These are phyloP conservation scores for Vanilla planifolia DNA, from an alignment of 106 monocot species.

Conservation along the genomic window DNA sequence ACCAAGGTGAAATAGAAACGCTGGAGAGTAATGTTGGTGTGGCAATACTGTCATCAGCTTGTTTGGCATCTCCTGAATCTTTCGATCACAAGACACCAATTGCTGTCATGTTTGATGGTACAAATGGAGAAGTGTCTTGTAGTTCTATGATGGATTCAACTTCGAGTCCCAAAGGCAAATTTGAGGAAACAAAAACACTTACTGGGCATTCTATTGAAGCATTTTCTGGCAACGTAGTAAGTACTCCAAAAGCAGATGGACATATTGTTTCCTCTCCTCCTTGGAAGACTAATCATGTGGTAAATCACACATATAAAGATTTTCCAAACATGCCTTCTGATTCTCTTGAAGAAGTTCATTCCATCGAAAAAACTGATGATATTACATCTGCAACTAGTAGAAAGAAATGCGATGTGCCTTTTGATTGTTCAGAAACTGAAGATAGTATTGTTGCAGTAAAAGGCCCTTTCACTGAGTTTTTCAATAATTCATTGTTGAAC, in stretches of 20 bases:
- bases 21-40: slow-evolving; percentile 11
- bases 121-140: slow-evolving; percentile 10
- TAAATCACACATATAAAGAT: background rate
- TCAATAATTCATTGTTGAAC: background rate
- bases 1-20: slow-evolving; percentile 4
- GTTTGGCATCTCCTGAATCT: slow-evolving; percentile 16
- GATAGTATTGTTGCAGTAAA: background rate
- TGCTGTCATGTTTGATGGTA: slow-evolving; percentile 2
- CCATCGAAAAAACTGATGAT: background rate
- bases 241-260: background rate
- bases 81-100: slow-evolving; percentile 6
- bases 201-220: slow-evolving; percentile 5
- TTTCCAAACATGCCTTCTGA: background rate
- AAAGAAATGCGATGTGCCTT: background rate
- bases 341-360: background rate
- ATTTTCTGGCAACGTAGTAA: background rate
- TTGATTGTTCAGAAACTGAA: slow-evolving; percentile 1
- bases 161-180: slow-evolving; percentile 9
- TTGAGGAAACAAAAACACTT: slow-evolving; percentile 13
- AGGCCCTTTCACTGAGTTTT: background rate
- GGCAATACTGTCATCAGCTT: slow-evolving; percentile 9
- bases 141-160: slow-evolving; percentile 10
- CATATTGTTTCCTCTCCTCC: background rate
- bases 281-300: slow-evolving; percentile 6
- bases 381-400: background rate